Conservation (phyloP, 169 alveolate genomes). For the Eimeria acervulina region DNA sequence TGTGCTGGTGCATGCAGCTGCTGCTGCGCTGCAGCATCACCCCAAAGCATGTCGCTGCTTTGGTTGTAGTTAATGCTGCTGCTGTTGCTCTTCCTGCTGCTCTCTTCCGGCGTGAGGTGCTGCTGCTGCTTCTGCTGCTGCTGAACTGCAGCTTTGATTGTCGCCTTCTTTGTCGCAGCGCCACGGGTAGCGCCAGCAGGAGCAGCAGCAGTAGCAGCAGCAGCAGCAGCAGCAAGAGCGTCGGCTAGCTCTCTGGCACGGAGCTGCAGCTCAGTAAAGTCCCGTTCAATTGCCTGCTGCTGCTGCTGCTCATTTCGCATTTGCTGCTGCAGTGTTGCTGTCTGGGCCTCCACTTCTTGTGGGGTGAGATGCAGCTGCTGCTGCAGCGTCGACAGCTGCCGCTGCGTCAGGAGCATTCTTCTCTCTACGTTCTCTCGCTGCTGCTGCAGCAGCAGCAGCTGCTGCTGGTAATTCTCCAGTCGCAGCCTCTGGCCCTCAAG, state of each 20-base stretch:
- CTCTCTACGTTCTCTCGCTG: constrained; percentile 66
- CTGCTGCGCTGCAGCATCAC: constrained; percentile 1
- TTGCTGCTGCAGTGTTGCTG: constrained; percentile 60
- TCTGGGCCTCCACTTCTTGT: not conserved
- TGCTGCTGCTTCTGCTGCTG: constrained; percentile 72
- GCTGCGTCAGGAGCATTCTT: constrained; percentile 64
- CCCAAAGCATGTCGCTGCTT: not conserved
- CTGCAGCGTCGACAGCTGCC: constrained; percentile 61
- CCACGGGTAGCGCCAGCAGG: not conserved
- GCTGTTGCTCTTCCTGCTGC: constrained; percentile 55
- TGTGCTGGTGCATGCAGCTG: not conserved
- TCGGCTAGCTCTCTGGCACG: not conserved
- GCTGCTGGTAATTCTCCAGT: constrained; percentile 53
- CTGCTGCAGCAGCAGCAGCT: constrained; percentile 74
- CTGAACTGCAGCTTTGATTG: not conserved
- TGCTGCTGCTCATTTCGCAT: constrained; percentile 55
- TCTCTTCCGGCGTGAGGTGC: constrained; percentile 8
- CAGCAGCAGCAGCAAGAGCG: constrained; percentile 51
- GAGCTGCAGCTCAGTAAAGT: constrained; percentile 20
- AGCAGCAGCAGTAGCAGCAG: constrained; percentile 42
- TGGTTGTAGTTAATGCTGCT: not conserved
- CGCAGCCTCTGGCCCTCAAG: constrained; percentile 51
- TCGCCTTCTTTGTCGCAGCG: not conserved
- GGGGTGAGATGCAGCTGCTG: constrained; percentile 67
- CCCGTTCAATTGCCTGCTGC: constrained; percentile 41